Evolutionary conservation across 2,329 filamentous ascomycete genomes (phyloP).

Genomic region (Aspergillus cejpii): DNA sequence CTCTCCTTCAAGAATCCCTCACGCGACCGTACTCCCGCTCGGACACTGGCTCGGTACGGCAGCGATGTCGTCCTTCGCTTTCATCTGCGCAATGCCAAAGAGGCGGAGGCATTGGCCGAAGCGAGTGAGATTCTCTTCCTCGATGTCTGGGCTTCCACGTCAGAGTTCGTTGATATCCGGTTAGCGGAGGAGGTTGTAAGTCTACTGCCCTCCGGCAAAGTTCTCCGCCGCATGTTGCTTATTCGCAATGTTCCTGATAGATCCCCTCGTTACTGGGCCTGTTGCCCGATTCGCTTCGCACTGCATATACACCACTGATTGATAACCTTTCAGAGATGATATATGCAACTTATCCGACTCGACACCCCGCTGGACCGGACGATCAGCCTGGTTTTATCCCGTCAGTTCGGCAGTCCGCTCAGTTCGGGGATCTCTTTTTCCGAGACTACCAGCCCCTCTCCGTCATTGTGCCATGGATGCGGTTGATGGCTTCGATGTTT

Average conservation of each 20-base stretch:
- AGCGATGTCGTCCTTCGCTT: conserved; percentile 86
- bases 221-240: background rate
- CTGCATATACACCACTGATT: conserved; percentile 67
- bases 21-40: conserved; percentile 25
- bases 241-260: conserved; percentile 30
- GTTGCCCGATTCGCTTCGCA: conserved; percentile 66
- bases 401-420: conserved; percentile 28
- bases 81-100: conserved; percentile 62
- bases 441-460: conserved; percentile 82
- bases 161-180: conserved; percentile 77
- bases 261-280: conserved; percentile 68
- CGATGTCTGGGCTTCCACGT: conserved; percentile 82
- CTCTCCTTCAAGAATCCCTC: conserved; percentile 13
- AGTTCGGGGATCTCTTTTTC: conserved; percentile 68
- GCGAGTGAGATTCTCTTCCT: conserved; percentile 70
- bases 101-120: conserved; percentile 64
- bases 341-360: conserved; percentile 63
- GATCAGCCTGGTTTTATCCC: conserved; percentile 26
- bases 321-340: conserved; percentile 72
- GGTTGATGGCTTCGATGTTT: conserved; percentile 82
- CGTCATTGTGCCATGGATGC: conserved; percentile 87
- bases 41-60: conserved; percentile 54
- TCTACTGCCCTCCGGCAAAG: conserved; percentile 6
- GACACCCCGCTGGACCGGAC: conserved; percentile 27
- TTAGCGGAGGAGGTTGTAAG: conserved; percentile 66